Base-by-base conservation (phyloP, 73 alveolate species). In the Symbiodinium natans region DNA sequence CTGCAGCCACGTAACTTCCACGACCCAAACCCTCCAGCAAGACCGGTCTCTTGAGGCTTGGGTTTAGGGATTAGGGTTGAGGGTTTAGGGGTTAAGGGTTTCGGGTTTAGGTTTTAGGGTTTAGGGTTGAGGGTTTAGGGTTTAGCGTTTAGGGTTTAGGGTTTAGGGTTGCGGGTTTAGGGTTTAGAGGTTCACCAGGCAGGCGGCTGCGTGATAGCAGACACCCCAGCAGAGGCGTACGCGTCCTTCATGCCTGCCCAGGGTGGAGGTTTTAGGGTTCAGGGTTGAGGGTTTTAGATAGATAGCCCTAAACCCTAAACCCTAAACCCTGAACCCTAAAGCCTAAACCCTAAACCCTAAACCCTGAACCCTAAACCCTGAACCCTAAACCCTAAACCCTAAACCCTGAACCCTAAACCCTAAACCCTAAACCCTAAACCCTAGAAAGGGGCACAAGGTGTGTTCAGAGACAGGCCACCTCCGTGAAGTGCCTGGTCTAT, bases 141-240 rank as follows among this genome's bases (percentile, higher is more conserved):
- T 52, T 43, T 11, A 43, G 56, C 11, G 19, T 43, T 43, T 8
- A 43, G 11, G 56, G 56, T 11, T 43, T 43, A 43, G 56, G 56
- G 56, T 11, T 43, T 43, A 43, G 56, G 56, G 56, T 43, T 43
- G 5, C 56, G 56, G 56, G 56, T 43, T 43, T 43, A 43, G 56
- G 56, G 56, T 5, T 43, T 11, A 43, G 19, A 43, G 56, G 56
- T 43, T 43, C 21, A 52, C 21, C 68, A 52, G 68, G 68, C 68
- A 52, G n/a, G 68, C 68, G 21, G 68, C 68, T 88, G 95, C 34
- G 95, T 88, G 68, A 88, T 88, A 86, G 95, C 95, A 13, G 95
- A 38, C 73, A 88, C 95, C 71, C 95, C 95, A 6, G 95, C 95
- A 0, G 86, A 63, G 73, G 95, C 95, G 59, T 88, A 88, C 73